phyloP scores from a whole-genome alignment of 2,329 filamentous ascomycete genomes.

The Metarhizium sp. region DNA sequence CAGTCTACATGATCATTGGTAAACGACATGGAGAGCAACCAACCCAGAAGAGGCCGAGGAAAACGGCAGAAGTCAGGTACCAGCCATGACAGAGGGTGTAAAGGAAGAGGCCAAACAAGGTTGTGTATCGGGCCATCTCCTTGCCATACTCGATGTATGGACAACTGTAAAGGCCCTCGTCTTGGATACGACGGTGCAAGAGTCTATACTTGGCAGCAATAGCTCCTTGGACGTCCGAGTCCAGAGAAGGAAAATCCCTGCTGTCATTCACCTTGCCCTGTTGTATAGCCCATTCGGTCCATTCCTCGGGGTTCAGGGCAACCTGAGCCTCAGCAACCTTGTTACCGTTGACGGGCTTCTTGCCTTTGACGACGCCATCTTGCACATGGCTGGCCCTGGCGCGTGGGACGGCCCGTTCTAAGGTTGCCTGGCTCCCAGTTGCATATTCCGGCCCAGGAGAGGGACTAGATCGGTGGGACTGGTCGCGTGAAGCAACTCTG shows the following conservation, averaged over 20 bases:
- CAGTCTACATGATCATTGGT: conserved; percentile 1
- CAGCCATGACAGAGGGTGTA: conserved; percentile 36
- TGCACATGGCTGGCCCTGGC: background rate
- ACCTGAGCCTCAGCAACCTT: background rate
- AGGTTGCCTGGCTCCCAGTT: background rate
- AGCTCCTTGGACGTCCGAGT: conserved; percentile 41
- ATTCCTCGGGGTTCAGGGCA: conserved; percentile 15
- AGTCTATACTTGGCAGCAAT: conserved; percentile 46
- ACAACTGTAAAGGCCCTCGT: conserved; percentile 49
- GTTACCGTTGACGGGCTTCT: background rate
- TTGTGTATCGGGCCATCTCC: conserved; percentile 44
- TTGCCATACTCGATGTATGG: conserved; percentile 48
- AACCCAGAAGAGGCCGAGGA: conserved; percentile 55
- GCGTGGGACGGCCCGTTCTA: background rate
- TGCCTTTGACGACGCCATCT: background rate
- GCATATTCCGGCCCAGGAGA: conserved; percentile 3
- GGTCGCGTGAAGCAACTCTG: background rate
- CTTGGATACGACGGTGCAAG: conserved; percentile 44
- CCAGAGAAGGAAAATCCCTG: conserved; percentile 40
- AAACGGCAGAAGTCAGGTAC: conserved; percentile 48
- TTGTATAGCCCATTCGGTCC: conserved; percentile 26
- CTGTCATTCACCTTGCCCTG: conserved; percentile 24
- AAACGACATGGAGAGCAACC: conserved; percentile 5
- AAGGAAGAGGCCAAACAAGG: conserved; percentile 40
- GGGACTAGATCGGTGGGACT: conserved; percentile 4